These are phyloP conservation scores for Podospora conica DNA, from an alignment of 495 filamentous ascomycete genomes.

Conservation along the genomic window DNA sequence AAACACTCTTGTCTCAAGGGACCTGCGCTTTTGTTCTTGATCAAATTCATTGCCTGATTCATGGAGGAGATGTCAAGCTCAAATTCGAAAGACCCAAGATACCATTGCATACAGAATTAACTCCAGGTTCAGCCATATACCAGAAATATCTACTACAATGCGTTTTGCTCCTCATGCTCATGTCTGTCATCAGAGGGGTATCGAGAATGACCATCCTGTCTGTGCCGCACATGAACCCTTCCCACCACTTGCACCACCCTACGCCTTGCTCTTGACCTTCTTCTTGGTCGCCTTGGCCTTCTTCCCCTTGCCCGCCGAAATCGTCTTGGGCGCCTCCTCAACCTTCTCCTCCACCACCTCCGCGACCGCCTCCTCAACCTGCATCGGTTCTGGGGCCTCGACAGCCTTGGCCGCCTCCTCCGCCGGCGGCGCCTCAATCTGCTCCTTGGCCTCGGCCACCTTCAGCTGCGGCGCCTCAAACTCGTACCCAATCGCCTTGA, in stretches of 20 bases:
- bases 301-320: slow-evolving; percentile 7
- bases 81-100: not conserved
- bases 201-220: not conserved
- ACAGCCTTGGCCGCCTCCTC: slow-evolving; percentile 25
- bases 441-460: slow-evolving; percentile 43
- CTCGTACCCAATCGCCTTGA: slow-evolving; percentile 80
- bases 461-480: slow-evolving; percentile 70
- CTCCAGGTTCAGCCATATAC: not conserved
- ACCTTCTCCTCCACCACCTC: slow-evolving; percentile 11
- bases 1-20: not conserved
- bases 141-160: not conserved
- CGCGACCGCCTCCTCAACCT: slow-evolving; percentile 8
- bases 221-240: not conserved
- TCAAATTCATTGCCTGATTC: not conserved
- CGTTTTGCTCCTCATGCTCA: not conserved
- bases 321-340: slow-evolving; percentile 15
- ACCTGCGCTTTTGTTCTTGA: not conserved
- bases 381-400: slow-evolving; percentile 22
- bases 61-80: not conserved
- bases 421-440: slow-evolving; percentile 32
- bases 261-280: slow-evolving; percentile 33
- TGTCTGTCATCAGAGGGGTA: not conserved
- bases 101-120: not conserved
- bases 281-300: slow-evolving; percentile 23
- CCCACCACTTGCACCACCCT: slow-evolving; percentile 3